Conservation (phyloP, 2,329 filamentous ascomycete species). For the Alternaria brassicae region DNA sequence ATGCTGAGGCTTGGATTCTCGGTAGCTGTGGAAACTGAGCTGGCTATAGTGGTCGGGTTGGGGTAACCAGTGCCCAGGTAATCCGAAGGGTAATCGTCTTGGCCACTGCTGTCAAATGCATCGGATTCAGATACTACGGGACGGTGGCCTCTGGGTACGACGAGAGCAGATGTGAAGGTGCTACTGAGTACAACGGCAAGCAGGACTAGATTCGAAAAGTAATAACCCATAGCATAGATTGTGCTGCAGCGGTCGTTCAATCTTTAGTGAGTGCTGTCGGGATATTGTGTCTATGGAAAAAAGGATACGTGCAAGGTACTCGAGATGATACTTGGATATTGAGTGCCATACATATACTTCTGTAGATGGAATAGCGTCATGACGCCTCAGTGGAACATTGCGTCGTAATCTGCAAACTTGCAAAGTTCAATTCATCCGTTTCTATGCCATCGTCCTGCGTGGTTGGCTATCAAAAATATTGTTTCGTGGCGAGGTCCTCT, state of each 20-base stretch:
- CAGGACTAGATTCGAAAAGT: not conserved
- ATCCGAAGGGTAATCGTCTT: not conserved
- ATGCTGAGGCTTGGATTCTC: not conserved
- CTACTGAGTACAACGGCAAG: not conserved
- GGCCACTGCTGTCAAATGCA: not conserved
- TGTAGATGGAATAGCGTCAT: not conserved
- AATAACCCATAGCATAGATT: not conserved
- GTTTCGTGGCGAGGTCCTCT: not conserved
- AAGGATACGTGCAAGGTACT: not conserved
- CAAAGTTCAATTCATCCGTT: not conserved
- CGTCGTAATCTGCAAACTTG: not conserved
- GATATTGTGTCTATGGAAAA: not conserved
- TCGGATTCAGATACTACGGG: not conserved
- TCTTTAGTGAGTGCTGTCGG: not conserved
- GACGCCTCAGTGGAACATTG: not conserved
- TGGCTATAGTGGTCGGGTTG: not conserved
- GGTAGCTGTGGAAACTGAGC: not conserved
- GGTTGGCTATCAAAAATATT: not conserved
- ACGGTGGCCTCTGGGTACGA: not conserved
- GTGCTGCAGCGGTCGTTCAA: not conserved
- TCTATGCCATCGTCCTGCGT: not conserved
- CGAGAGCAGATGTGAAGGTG: not conserved
- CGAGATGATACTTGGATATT: not conserved
- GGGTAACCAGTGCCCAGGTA: not conserved
- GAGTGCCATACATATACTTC: not conserved